Percentiles rank a stretch among this genome's conserved stretches.
phyloP scores from a whole-genome alignment of 805 yeast genomes.

The Naumovozyma castellii region DNA sequence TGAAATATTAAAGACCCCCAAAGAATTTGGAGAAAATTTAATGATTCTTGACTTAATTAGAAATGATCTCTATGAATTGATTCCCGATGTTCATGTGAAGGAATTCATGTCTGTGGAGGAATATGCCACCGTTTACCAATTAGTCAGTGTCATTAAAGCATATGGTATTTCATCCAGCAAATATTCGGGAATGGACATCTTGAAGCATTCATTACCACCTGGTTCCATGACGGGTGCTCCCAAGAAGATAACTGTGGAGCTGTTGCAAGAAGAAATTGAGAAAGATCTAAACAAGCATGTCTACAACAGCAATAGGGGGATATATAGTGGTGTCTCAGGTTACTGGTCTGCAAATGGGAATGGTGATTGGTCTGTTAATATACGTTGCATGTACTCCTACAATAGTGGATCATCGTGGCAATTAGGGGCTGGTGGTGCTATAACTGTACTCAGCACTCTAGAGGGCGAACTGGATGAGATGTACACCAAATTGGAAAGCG shows the following conservation, averaged over 20 bases:
- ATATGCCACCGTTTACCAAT: constrained; percentile 80
- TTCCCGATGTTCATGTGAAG: constrained; percentile 57
- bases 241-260: constrained; percentile 80
- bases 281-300: constrained; percentile 28
- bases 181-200: constrained; percentile 67
- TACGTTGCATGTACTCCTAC: constrained; percentile 71
- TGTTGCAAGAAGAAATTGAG: constrained; percentile 43
- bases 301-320: constrained; percentile 44
- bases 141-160: constrained; percentile 84
- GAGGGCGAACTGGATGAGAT: constrained; percentile 90
- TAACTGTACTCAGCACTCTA: constrained; percentile 77
- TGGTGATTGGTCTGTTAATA: constrained; percentile 94
- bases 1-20: constrained; percentile 62
- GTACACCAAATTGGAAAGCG: constrained; percentile 70
- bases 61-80: constrained; percentile 70
- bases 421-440: constrained; percentile 98
- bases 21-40: constrained; percentile 89
- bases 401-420: constrained; percentile 50
- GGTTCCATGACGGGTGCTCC: constrained; percentile 99
- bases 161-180: constrained; percentile 11
- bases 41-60: constrained; percentile 96
- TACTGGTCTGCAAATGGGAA: constrained; percentile 84
- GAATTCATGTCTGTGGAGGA: constrained; percentile 89
- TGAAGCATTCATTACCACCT: constrained; percentile 79
- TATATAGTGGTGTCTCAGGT: constrained; percentile 92